Percentiles rank a stretch among this genome's conserved stretches.
phyloP scores from a whole-genome alignment of 2,329 filamentous ascomycete genomes.

The Claviceps purpurea region DNA sequence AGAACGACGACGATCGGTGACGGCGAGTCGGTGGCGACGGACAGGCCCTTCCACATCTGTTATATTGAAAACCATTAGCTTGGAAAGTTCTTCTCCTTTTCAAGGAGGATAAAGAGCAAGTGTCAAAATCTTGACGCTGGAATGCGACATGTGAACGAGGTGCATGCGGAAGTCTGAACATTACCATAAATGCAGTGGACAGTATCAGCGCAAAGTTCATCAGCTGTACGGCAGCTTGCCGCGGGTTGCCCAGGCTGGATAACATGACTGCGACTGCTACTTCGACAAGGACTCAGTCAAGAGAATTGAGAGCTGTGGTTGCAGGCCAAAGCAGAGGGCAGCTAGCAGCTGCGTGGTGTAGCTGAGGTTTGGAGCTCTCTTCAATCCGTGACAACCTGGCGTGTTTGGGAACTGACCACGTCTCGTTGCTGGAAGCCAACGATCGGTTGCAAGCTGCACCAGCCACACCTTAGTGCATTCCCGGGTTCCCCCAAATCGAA shows the following conservation, averaged over 20 bases:
- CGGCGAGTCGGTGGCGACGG: conserved; percentile 60
- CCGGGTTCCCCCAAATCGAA: too few species aligned
- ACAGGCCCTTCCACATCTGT: conserved; percentile 78
- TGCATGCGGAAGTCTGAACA: background rate
- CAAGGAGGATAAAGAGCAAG: too few species aligned
- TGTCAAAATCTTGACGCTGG: too few species aligned
- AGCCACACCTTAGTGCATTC: too few species aligned
- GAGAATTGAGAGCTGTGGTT: background rate
- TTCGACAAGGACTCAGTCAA: background rate
- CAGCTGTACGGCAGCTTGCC: conserved; percentile 68
- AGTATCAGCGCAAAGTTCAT: conserved; percentile 87
- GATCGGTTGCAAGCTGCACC: too few species aligned
- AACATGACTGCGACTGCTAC: conserved; percentile 38
- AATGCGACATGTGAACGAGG: background rate
- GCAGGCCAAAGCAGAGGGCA: background rate
- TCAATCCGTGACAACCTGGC: conserved; percentile 3
- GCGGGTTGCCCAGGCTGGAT: conserved; percentile 56
- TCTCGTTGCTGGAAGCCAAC: too few species aligned
- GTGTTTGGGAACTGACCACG: conserved; percentile 12
- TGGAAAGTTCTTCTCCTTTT: too few species aligned
- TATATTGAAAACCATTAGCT: background rate
- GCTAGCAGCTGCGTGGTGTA: background rate
- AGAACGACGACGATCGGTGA: conserved; percentile 75
- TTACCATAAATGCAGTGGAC: conserved; percentile 79
- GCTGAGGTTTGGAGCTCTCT: background rate